phyloP scores from a whole-genome alignment of 2,329 filamentous ascomycete species.

The Neopestalotiopsis clavispora region DNA sequence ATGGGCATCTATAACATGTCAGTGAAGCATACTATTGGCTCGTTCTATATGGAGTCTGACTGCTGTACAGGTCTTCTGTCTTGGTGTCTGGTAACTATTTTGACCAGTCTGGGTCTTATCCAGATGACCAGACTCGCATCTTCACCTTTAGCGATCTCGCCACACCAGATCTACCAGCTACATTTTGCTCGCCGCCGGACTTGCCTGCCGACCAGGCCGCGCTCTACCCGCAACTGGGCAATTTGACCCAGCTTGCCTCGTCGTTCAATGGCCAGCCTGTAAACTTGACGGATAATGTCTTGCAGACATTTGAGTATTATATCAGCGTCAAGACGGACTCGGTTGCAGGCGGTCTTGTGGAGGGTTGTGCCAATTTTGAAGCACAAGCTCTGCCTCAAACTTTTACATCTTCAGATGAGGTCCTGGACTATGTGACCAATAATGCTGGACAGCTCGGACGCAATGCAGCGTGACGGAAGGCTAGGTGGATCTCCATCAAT shows the following conservation, averaged over 20 bases:
- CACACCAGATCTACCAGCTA: constrained; percentile 20
- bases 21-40: not conserved
- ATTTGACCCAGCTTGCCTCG: constrained; percentile 15
- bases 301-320: constrained; percentile 23
- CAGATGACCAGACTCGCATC: constrained; percentile 22
- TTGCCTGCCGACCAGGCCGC: constrained; percentile 10
- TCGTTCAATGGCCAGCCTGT: constrained; percentile 18
- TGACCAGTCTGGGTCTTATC: constrained; percentile 21
- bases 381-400: constrained; percentile 21
- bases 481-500: not conserved
- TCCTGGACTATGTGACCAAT: constrained; percentile 22
- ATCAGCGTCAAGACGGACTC: constrained; percentile 21
- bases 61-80: constrained; percentile 23
- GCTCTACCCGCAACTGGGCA: constrained; percentile 6
- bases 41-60: not conserved
- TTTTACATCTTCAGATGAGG: constrained; percentile 20
- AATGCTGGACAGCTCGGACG: constrained; percentile 25
- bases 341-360: constrained; percentile 19
- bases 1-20: constrained; percentile 28
- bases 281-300: constrained; percentile 23
- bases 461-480: not conserved
- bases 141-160: constrained; percentile 26
- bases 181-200: constrained; percentile 26
- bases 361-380: constrained; percentile 21
- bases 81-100: constrained; percentile 27